phyloP scores from a whole-genome alignment of 2,329 filamentous ascomycete genomes.

The Calonectria montana region DNA sequence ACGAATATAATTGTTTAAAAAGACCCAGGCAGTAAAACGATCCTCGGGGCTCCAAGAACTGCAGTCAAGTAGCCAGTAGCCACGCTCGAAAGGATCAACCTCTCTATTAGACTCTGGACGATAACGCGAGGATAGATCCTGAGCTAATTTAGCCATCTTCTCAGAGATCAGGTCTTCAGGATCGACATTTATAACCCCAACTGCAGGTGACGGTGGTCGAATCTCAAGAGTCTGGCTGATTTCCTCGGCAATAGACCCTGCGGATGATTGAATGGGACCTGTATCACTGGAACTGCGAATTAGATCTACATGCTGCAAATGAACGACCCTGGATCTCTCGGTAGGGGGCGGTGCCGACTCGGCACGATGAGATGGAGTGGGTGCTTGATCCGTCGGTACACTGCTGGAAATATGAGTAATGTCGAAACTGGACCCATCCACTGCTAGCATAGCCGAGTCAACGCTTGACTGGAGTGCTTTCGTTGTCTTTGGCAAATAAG shows the following conservation, averaged over 20 bases:
- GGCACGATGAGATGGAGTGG: constrained; percentile 34
- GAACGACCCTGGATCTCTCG: constrained; percentile 41
- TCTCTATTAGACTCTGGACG: constrained; percentile 53
- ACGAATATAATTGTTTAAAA: constrained; percentile 69
- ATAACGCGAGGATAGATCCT: constrained; percentile 65
- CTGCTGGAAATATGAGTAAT: constrained; percentile 50
- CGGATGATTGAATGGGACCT: constrained; percentile 30
- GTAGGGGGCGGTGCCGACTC: constrained; percentile 46
- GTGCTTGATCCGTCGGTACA: constrained; percentile 28
- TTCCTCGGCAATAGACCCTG: constrained; percentile 26
- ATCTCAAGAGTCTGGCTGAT: constrained; percentile 59
- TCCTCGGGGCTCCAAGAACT: constrained; percentile 61
- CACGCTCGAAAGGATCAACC: constrained; percentile 73
- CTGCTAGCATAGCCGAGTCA: constrained; percentile 13
- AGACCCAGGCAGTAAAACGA: constrained; percentile 70
- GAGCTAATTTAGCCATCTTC: constrained; percentile 62
- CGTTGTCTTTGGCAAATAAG: constrained; percentile 9
- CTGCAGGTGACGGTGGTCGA: constrained; percentile 63
- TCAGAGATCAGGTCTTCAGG: constrained; percentile 66
- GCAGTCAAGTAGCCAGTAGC: constrained; percentile 79
- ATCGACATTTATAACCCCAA: constrained; percentile 58
- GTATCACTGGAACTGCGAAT: constrained; percentile 47
- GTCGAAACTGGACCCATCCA: constrained; percentile 34
- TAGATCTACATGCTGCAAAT: constrained; percentile 31
- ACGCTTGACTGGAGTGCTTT: neutral